phyloP scores from a whole-genome alignment of 805 yeast genomes.

The Lipomyces mesembrius region DNA sequence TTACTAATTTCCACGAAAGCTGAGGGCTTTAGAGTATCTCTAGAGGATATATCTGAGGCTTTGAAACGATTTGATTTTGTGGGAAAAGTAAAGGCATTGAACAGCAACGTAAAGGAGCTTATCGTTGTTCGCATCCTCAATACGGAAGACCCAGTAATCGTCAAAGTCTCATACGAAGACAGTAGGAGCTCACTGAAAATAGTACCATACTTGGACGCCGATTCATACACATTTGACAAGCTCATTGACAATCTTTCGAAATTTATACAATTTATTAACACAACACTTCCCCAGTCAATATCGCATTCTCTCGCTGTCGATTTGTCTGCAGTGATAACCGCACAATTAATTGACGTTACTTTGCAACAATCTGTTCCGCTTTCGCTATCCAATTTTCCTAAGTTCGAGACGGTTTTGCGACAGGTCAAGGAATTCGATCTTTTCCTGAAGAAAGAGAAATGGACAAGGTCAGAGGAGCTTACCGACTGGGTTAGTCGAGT shows the following conservation, averaged over 20 bases:
- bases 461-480: slow-evolving; percentile 24
- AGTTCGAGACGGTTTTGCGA: slow-evolving; percentile 19
- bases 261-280: slow-evolving; percentile 21
- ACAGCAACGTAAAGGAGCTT: slow-evolving; percentile 8
- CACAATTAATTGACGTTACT: slow-evolving; percentile 20
- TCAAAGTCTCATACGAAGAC: neutral
- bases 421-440: slow-evolving; percentile 21
- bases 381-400: slow-evolving; percentile 5
- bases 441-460: slow-evolving; percentile 17
- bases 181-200: neutral
- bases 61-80: slow-evolving; percentile 25
- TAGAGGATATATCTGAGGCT: slow-evolving; percentile 24
- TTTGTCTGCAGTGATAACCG: slow-evolving; percentile 18
- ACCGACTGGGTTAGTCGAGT: slow-evolving; percentile 32
- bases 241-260: slow-evolving; percentile 14
- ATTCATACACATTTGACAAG: neutral
- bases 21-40: slow-evolving; percentile 8
- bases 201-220: neutral
- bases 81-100: slow-evolving; percentile 28
- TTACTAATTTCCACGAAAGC: slow-evolving; percentile 8
- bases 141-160: slow-evolving; percentile 3
- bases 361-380: slow-evolving; percentile 27
- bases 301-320: slow-evolving; percentile 23
- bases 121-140: slow-evolving; percentile 14
- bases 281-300: slow-evolving; percentile 19